Evolutionary conservation across 331 rosid species (phyloP).

Genomic region (Rosa hybrid): DNA sequence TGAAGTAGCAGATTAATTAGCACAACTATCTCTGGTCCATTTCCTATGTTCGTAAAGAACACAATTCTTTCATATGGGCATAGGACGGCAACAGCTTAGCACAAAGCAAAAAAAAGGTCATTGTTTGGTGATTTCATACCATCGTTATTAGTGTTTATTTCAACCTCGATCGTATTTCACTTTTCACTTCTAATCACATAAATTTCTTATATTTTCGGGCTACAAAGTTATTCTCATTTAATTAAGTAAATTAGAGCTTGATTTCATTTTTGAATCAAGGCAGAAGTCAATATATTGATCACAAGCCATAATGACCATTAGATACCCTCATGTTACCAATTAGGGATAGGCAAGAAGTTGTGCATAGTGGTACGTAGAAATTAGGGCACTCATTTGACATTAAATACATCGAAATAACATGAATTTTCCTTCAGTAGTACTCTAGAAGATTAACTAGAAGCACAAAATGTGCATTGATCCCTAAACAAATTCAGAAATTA

Average conservation of each 20-base stretch:
- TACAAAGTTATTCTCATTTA: too few species aligned
- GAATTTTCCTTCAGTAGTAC: too few species aligned
- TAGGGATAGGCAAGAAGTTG: too few species aligned
- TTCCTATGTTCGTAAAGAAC: not conserved
- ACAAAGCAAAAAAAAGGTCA: not conserved
- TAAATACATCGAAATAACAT: too few species aligned
- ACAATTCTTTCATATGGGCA: not conserved
- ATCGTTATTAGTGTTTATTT: not conserved
- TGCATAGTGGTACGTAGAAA: too few species aligned
- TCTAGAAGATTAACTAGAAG: too few species aligned
- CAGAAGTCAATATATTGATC: too few species aligned
- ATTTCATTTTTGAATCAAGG: not conserved
- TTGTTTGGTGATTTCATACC: not conserved
- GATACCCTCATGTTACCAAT: too few species aligned
- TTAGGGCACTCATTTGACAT: too few species aligned
- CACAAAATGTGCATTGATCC: too few species aligned
- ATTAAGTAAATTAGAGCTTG: not conserved
- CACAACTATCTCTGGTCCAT: not conserved
- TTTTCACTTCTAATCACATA: not conserved
- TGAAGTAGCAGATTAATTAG: not conserved
- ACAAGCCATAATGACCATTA: too few species aligned
- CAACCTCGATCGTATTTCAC: not conserved
- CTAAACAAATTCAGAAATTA: too few species aligned
- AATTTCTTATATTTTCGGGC: not conserved
- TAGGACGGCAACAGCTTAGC: conserved; percentile 4